Base-by-base conservation (phyloP, 345 rosid species). In the Reutealis trisperma region DNA sequence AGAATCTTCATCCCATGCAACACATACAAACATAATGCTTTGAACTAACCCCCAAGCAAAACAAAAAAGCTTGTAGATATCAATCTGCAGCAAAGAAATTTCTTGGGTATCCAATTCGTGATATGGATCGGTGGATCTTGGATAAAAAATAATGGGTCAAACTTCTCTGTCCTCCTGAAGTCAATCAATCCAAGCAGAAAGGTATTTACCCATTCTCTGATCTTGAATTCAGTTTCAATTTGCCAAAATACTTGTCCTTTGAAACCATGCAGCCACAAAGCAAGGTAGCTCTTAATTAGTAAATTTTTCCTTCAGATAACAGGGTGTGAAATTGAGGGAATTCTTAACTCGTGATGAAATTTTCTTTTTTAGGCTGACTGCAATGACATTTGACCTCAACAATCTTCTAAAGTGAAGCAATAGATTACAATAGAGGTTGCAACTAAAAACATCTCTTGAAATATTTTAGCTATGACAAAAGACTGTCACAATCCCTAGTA, bases 81-180 rank as follows among this genome's bases (percentile, higher is more conserved):
- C 78, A 82, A 87, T 82, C 75, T 89, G 78, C 86, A 83, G 83
- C 77, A 80, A 74, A 77, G 86, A 63, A 81, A 82, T 75, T 82
- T 87, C 69, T 70, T 83, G 61, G 87, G 90, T 78, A 80, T 86
- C 67, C 93, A 89, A 80, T 85, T 89, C 76, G 88, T 87, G 83
- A 87, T 87, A 75, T 87, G 87, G 90, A 80, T 85, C 2, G 84
- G 86, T 24, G 89, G 88, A 32, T 78, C 83, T 81, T 89, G 92
- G 92, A 41, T 84, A 63, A 90, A 88, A 76, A 81, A 86, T 55
- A 85, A 81, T 70, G 90, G 89, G 72, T 80, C 81, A 76, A 86
- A 88, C 79, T 90, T 90, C 72, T 68, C 49, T 71, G 87, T 85
- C 32, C 76, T 65, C 72, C 51, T 85, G 74, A 86, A 78, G 63